Percentiles rank a stretch among this genome's conserved stretches.
Evolutionary conservation across 768 basidiomycete genomes (phyloP).

Genomic region (Termitomyces sp.): DNA sequence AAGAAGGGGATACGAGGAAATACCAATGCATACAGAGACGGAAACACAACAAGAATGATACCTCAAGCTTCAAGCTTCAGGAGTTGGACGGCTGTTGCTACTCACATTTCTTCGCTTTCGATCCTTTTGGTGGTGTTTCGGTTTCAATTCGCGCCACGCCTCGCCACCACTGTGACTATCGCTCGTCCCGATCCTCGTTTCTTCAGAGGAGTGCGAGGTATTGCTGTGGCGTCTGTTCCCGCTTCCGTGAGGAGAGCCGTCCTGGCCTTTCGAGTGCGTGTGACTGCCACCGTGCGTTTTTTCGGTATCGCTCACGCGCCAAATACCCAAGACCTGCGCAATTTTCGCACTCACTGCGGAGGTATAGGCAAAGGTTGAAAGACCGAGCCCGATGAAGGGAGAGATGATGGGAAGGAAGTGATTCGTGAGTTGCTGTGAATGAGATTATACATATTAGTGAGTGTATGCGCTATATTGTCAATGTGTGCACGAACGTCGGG

Average conservation of each 20-base stretch:
- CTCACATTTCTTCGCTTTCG: background rate
- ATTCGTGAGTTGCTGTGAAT: slow-evolving; percentile 18
- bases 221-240: background rate
- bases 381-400: slow-evolving; percentile 13
- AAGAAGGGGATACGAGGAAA: background rate
- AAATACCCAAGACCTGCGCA: slow-evolving; percentile 24
- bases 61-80: background rate
- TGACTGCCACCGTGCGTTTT: background rate
- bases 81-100: background rate
- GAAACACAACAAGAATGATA: background rate
- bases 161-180: background rate
- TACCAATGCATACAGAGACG: background rate
- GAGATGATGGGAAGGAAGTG: slow-evolving; percentile 17
- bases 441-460: background rate
- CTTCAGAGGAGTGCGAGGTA: background rate
- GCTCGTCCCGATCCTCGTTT: background rate
- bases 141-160: background rate
- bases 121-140: background rate
- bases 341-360: slow-evolving; percentile 20
- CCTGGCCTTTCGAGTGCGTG: background rate
- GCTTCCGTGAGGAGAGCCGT: background rate
- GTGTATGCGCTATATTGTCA: background rate
- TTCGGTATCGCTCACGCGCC: slow-evolving; percentile 15
- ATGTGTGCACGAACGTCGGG: slow-evolving; percentile 20
- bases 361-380: slow-evolving; percentile 13